Evolutionary conservation across 352 stramenopile species (phyloP).

Genomic region (Phytophthora pisi): DNA sequence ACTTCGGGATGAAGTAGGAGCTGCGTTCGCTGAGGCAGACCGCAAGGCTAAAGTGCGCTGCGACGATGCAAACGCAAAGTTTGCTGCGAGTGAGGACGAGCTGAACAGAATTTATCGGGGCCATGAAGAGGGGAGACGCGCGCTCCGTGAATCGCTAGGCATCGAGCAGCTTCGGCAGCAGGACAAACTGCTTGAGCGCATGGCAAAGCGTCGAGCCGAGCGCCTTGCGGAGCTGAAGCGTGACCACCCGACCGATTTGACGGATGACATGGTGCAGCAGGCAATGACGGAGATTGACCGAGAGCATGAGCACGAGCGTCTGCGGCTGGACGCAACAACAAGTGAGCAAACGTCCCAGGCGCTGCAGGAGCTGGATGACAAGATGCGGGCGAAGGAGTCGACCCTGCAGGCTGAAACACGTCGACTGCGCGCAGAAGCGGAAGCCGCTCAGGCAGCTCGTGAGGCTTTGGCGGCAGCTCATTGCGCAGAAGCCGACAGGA

Average conservation of each 20-base stretch:
- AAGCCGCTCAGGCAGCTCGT: slow-evolving; percentile 34
- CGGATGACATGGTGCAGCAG: slow-evolving; percentile 13
- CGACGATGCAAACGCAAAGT: slow-evolving; percentile 15
- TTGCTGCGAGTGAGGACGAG: slow-evolving; percentile 20
- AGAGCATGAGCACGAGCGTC: slow-evolving; percentile 28
- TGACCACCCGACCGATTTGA: slow-evolving; percentile 7
- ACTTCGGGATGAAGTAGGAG: slow-evolving; percentile 14
- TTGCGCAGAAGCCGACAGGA: slow-evolving; percentile 32
- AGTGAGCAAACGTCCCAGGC: slow-evolving; percentile 29
- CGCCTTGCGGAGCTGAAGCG: slow-evolving; percentile 20
- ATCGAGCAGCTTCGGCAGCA: slow-evolving; percentile 41
- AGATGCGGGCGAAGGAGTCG: slow-evolving; percentile 20
- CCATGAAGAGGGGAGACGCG: slow-evolving; percentile 27
- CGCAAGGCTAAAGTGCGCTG: slow-evolving; percentile 17
- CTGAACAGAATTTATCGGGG: slow-evolving; percentile 27
- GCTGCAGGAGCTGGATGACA: slow-evolving; percentile 25
- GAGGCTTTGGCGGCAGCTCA: slow-evolving; percentile 33
- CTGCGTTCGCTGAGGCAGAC: slow-evolving; percentile 27
- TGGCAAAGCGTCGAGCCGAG: slow-evolving; percentile 24
- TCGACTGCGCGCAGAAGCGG: slow-evolving; percentile 17
- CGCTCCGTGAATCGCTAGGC: slow-evolving; percentile 26
- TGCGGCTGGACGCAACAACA: slow-evolving; percentile 28
- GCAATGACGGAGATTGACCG: slow-evolving; percentile 17
- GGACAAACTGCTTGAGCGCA: slow-evolving; percentile 42
- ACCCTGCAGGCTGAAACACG: slow-evolving; percentile 20